phyloP scores from a whole-genome alignment of 345 rosid genomes.

The Citrus cavaleriei region DNA sequence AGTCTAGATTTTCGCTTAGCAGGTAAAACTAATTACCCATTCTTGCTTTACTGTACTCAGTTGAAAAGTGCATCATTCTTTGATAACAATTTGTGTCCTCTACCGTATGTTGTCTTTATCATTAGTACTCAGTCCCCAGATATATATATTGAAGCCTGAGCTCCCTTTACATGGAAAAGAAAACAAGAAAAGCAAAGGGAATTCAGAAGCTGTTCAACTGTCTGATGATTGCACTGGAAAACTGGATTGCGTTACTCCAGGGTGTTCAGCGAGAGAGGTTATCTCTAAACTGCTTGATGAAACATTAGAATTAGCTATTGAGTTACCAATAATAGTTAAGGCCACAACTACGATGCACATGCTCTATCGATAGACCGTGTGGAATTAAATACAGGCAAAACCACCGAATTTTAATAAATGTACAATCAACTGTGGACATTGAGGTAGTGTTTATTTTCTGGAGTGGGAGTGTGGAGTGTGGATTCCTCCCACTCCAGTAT shows the following conservation, averaged over 20 bases:
- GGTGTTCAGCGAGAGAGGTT: slow-evolving; percentile 15
- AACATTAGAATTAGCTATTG: slow-evolving; percentile 25
- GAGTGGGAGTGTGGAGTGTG: no score
- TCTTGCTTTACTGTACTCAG: background rate
- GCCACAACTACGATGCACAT: no score
- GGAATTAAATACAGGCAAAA: no score
- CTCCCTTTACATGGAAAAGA: slow-evolving; percentile 18
- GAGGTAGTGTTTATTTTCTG: no score
- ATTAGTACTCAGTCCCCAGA: slow-evolving; percentile 36
- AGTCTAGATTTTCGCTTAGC: no score
- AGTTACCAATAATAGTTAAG: slow-evolving; percentile 32
- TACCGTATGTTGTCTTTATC: background rate
- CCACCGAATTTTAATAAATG: no score
- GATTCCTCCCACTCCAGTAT: no score
- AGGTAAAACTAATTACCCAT: slow-evolving; percentile 27
- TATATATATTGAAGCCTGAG: slow-evolving; percentile 22
- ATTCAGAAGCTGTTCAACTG: slow-evolving; percentile 17
- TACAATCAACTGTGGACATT: no score
- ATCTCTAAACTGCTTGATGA: slow-evolving; percentile 21
- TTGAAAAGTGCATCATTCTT: background rate
- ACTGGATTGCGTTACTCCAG: slow-evolving; percentile 14
- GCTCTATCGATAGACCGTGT: no score
- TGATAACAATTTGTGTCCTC: background rate
- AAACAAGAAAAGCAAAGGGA: slow-evolving; percentile 21
- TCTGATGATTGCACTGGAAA: slow-evolving; percentile 17